Conservation (phyloP, 257 asterid species). For the Henckelia pumila region DNA sequence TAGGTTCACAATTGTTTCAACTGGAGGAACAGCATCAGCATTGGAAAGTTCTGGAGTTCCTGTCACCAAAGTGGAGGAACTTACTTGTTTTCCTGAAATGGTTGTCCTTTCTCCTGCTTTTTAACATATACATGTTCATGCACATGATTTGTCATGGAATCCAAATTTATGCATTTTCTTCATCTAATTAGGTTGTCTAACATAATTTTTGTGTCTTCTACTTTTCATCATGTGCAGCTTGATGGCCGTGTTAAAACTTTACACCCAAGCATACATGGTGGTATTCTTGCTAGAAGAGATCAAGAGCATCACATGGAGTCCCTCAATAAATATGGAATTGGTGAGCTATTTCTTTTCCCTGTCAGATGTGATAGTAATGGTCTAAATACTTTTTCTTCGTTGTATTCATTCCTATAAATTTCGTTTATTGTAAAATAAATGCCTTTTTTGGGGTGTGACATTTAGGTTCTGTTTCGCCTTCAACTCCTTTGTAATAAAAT, state of each 20-base stretch:
- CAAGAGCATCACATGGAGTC: slow-evolving; percentile 91
- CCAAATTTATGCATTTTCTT: neutral
- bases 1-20: slow-evolving; percentile 87
- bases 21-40: slow-evolving; percentile 96
- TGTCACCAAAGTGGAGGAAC: slow-evolving; percentile 94
- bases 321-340: slow-evolving; percentile 72
- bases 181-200: slow-evolving; percentile 4
- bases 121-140: no score
- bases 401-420: no score
- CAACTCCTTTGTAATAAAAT: no score
- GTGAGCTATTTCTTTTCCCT: slow-evolving; percentile 37
- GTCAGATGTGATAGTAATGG: neutral
- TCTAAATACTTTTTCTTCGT: slow-evolving; percentile 9
- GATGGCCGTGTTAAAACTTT: slow-evolving; percentile 99
- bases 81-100: slow-evolving; percentile 93
- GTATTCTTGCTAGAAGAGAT: slow-evolving; percentile 96
- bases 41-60: slow-evolving; percentile 68
- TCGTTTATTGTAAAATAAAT: no score
- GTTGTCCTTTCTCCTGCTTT: slow-evolving; percentile 40
- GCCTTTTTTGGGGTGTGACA: no score
- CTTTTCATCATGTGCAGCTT: slow-evolving; percentile 50
- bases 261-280: slow-evolving; percentile 92
- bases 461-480: no score
- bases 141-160: neutral
- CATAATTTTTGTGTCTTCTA: slow-evolving; percentile 5